phyloP scores from a whole-genome alignment of 495 filamentous ascomycete species.

The Podospora bellae-mahoneyi region DNA sequence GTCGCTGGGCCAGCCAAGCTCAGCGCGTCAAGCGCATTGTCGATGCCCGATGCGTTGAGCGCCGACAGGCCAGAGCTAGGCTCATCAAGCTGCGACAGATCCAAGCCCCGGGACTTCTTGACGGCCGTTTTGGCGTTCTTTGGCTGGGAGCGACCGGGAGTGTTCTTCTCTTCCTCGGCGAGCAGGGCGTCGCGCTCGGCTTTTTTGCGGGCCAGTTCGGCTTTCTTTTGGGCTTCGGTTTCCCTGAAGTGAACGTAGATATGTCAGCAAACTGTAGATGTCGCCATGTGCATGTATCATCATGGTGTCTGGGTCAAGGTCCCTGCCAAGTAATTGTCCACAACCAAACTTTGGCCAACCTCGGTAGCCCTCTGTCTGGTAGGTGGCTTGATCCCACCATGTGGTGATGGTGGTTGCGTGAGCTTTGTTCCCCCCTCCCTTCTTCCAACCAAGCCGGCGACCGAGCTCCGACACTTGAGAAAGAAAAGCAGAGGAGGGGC shows the following conservation, averaged over 20 bases:
- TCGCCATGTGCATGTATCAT: not conserved
- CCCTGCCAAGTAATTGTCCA: not conserved
- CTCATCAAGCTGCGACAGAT: conserved; percentile 67
- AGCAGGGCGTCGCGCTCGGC: conserved; percentile 79
- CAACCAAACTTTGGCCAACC: not conserved
- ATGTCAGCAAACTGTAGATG: conserved; percentile 17
- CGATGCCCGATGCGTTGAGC: conserved; percentile 79
- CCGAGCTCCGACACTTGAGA: not conserved
- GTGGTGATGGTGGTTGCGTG: not conserved
- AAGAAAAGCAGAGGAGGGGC: not conserved
- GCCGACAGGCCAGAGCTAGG: conserved; percentile 40
- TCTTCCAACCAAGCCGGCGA: not conserved
- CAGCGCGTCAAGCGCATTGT: conserved; percentile 85
- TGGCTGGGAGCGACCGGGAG: conserved; percentile 57
- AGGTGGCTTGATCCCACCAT: not conserved
- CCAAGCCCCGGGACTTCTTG: conserved; percentile 68
- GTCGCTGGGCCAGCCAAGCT: conserved; percentile 53
- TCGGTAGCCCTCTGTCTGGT: not conserved
- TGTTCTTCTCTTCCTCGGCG: conserved; percentile 78
- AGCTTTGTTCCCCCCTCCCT: not conserved
- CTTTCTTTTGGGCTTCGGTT: conserved; percentile 78
- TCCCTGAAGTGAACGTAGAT: conserved; percentile 52
- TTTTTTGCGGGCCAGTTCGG: conserved; percentile 80
- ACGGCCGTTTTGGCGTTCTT: conserved; percentile 56
- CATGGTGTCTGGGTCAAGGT: not conserved